Evolutionary conservation across 2,329 filamentous ascomycete genomes (phyloP).

Genomic region (Fusarium siculi): DNA sequence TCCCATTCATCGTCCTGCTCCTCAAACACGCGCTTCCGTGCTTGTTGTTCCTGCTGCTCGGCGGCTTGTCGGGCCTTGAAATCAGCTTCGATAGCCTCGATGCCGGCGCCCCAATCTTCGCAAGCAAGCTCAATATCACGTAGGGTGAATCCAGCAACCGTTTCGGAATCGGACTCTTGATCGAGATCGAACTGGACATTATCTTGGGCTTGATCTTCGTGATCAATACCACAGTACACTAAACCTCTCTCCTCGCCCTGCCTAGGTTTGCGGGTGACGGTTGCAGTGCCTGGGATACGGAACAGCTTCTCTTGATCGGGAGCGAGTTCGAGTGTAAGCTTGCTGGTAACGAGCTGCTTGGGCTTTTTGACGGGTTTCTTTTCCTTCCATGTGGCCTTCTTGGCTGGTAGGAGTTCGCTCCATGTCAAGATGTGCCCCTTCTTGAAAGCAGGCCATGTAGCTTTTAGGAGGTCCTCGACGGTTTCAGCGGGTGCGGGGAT

Average conservation of each 20-base stretch:
- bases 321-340: slow-evolving; percentile 87
- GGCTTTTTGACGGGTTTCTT: slow-evolving; percentile 83
- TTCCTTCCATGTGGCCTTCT: slow-evolving; percentile 79
- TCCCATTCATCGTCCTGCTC: slow-evolving; percentile 72
- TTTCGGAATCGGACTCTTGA: slow-evolving; percentile 68
- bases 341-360: slow-evolving; percentile 85
- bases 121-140: slow-evolving; percentile 87
- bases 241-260: slow-evolving; percentile 64
- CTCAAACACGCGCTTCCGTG: slow-evolving; percentile 47
- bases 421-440: slow-evolving; percentile 80
- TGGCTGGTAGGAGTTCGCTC: slow-evolving; percentile 83
- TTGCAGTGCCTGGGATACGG: slow-evolving; percentile 73
- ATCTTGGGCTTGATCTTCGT: slow-evolving; percentile 49
- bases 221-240: slow-evolving; percentile 57
- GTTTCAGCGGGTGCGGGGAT: slow-evolving; percentile 78
- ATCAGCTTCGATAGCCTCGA: slow-evolving; percentile 58
- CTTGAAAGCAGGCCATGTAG: slow-evolving; percentile 84
- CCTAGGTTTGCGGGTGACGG: slow-evolving; percentile 64
- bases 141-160: slow-evolving; percentile 78
- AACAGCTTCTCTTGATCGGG: slow-evolving; percentile 89
- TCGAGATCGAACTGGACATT: slow-evolving; percentile 59
- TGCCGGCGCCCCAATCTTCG: slow-evolving; percentile 81
- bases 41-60: slow-evolving; percentile 47
- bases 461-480: slow-evolving; percentile 78
- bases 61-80: slow-evolving; percentile 49